A percentile compares a stretch with the other conserved stretches of the same genome.
These are phyloP conservation scores for Neurospora discreta DNA, from an alignment of 495 filamentous ascomycete genomes.

Conservation along the genomic window DNA sequence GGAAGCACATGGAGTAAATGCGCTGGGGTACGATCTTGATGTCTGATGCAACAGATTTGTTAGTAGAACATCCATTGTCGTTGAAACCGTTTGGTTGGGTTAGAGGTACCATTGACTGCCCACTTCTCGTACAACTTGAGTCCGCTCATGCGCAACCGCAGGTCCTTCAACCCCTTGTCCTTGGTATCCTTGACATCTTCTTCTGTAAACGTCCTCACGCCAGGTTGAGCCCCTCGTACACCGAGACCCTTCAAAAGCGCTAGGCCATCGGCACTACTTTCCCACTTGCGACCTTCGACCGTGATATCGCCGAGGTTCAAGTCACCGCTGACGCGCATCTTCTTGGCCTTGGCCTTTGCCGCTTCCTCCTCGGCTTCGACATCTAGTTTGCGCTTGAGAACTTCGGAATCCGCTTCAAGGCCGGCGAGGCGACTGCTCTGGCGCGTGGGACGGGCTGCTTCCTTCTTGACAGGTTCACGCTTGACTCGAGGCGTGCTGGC, in stretches of 20 bases:
- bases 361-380: constrained; percentile 52
- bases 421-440: constrained; percentile 43
- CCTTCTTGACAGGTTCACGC: constrained; percentile 20
- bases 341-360: constrained; percentile 57
- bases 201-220: constrained; percentile 66
- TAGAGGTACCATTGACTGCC: constrained; percentile 57
- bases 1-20: constrained; percentile 79
- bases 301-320: constrained; percentile 68
- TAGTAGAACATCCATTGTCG: not conserved
- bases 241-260: constrained; percentile 30
- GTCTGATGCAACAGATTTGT: constrained; percentile 36
- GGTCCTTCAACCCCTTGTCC: constrained; percentile 60
- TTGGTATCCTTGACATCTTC: constrained; percentile 73
- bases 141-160: constrained; percentile 72
- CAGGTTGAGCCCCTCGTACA: constrained; percentile 60
- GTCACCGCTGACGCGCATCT: constrained; percentile 57
- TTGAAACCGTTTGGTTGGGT: not conserved
- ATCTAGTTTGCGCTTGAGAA: constrained; percentile 70
- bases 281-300: constrained; percentile 60
- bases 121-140: constrained; percentile 73
- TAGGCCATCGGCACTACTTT: constrained; percentile 29
- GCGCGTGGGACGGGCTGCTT: constrained; percentile 27
- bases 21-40: constrained; percentile 91
- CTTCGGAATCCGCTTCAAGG: constrained; percentile 48
- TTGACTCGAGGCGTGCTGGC: constrained; percentile 13